Evolutionary conservation across 2,329 filamentous ascomycete species (phyloP).

Genomic region (Beauveria rudraprayagi): DNA sequence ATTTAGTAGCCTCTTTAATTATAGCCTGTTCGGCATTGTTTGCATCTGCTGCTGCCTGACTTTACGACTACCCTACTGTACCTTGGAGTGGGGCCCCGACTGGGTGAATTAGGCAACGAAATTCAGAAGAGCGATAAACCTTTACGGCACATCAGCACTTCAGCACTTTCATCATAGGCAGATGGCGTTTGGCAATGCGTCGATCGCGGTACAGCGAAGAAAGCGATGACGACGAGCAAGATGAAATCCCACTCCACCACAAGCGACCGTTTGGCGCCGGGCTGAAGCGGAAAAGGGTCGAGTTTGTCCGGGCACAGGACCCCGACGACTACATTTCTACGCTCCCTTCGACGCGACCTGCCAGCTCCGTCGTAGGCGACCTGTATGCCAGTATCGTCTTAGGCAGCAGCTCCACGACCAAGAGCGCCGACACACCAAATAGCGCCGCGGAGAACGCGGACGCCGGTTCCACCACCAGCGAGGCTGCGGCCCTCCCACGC

Average conservation of each 20-base stretch:
- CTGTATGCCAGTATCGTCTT: constrained; percentile 61
- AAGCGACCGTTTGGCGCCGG: constrained; percentile 49
- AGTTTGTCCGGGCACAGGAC: constrained; percentile 49
- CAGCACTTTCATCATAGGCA: not conserved
- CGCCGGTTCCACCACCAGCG: constrained; percentile 9
- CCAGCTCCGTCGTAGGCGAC: constrained; percentile 38
- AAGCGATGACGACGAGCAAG: constrained; percentile 26
- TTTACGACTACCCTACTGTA: too few relatives aligned
- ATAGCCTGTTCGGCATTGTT: too few relatives aligned
- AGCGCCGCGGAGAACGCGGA: constrained; percentile 13
- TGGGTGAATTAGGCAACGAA: too few relatives aligned
- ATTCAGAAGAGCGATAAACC: too few relatives aligned
- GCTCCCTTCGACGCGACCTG: constrained; percentile 17
- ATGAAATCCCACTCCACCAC: constrained; percentile 45
- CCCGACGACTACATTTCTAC: constrained; percentile 23
- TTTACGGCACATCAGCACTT: not conserved
- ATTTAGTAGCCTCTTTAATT: too few relatives aligned
- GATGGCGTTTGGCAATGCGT: constrained; percentile 17
- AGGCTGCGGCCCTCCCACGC: not conserved
- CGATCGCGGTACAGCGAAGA: constrained; percentile 17
- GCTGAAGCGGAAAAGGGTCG: constrained; percentile 43
- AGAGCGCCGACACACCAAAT: not conserved
- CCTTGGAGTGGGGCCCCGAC: too few relatives aligned
- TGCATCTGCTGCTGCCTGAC: too few relatives aligned
- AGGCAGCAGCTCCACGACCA: constrained; percentile 24